Evolutionary conservation across 2,329 filamentous ascomycete species (phyloP).

Genomic region (Gyromitra esculenta): DNA sequence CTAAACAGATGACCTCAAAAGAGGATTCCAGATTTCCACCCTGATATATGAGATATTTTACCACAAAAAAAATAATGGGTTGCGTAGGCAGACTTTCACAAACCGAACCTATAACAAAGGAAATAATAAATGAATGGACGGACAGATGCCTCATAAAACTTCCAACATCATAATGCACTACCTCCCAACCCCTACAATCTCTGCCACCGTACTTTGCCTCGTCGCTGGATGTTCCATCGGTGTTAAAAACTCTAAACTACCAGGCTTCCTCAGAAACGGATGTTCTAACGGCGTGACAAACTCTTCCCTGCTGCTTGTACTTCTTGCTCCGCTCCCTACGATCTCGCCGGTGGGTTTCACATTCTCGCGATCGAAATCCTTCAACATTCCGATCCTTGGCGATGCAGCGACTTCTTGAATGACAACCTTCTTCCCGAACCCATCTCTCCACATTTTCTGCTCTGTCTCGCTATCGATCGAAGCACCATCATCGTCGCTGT

Average conservation of each 20-base stretch:
- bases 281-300: conserved; percentile 45
- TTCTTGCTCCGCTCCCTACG: conserved; percentile 8
- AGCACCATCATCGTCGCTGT: conserved; percentile 49
- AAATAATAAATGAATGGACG: conserved; percentile 32
- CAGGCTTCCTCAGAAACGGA: not conserved
- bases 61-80: conserved; percentile 45
- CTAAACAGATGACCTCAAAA: conserved; percentile 30
- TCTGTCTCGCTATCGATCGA: conserved; percentile 49
- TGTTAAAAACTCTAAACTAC: conserved; percentile 32
- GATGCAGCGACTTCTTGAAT: conserved; percentile 31
- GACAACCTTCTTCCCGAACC: conserved; percentile 48
- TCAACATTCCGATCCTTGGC: conserved; percentile 40
- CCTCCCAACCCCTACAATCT: conserved; percentile 40
- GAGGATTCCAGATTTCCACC: conserved; percentile 19
- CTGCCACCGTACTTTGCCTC: conserved; percentile 46
- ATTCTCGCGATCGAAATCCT: conserved; percentile 30
- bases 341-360: conserved; percentile 13
- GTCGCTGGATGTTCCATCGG: conserved; percentile 42
- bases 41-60: conserved; percentile 42
- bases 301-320: conserved; percentile 24
- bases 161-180: conserved; percentile 26
- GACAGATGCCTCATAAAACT: conserved; percentile 16
- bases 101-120: conserved; percentile 37
- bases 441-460: conserved; percentile 54
- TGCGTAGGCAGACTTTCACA: conserved; percentile 48